Evolutionary conservation across 768 basidiomycete species (phyloP).

Genomic region (Cystofilobasidium ferigula): DNA sequence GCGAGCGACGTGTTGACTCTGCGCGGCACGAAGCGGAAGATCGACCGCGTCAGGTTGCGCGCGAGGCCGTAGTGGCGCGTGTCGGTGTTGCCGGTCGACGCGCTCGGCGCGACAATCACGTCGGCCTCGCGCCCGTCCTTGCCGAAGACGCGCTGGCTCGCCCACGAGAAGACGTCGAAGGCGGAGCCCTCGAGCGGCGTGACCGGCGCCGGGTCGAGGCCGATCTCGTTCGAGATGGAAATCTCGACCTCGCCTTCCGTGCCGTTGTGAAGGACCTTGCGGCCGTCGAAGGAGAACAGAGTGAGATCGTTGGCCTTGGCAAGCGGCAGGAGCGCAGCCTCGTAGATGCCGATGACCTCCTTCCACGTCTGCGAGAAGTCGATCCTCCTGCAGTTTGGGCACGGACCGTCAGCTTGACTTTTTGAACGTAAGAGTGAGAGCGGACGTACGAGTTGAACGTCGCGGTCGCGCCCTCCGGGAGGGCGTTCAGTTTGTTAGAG

Average conservation of each 20-base stretch:
- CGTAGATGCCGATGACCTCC: conserved; percentile 21
- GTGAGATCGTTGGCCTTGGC: conserved; percentile 19
- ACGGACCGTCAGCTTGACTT: neutral
- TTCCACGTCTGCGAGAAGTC: conserved; percentile 24
- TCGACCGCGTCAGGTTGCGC: conserved; percentile 14
- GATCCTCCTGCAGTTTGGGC: neutral
- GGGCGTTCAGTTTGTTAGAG: conserved; percentile 18
- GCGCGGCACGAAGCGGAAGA: conserved; percentile 22
- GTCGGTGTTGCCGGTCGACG: conserved; percentile 21
- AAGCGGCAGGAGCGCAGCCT: conserved; percentile 9
- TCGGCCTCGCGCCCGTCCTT: conserved; percentile 4
- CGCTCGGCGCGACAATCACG: conserved; percentile 12
- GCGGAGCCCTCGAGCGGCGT: conserved; percentile 19
- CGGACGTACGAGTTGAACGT: conserved; percentile 12
- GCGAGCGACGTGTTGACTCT: neutral
- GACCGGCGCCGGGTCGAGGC: conserved; percentile 1
- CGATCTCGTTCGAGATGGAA: neutral
- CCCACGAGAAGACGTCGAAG: conserved; percentile 22
- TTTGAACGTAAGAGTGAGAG: neutral
- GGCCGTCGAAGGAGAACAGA: conserved; percentile 2
- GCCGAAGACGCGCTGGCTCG: conserved; percentile 17
- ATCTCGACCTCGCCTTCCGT: conserved; percentile 7
- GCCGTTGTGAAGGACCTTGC: neutral
- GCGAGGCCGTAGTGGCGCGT: conserved; percentile 19
- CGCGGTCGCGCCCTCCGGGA: conserved; percentile 12